Conservation (phyloP, 2,329 filamentous ascomycete genomes). For the Alternaria metachromatica region DNA sequence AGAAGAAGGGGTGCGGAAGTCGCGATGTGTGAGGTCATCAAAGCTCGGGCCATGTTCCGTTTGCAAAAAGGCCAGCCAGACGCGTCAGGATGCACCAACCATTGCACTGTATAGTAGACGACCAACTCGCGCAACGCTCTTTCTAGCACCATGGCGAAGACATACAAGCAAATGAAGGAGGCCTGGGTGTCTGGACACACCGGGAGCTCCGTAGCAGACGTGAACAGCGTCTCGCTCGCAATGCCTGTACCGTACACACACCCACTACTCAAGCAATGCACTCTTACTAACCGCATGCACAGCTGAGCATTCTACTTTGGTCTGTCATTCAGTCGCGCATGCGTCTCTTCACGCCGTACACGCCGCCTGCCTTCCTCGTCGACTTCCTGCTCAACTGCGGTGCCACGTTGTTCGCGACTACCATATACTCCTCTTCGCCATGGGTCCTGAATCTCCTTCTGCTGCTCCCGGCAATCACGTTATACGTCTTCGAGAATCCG, state of each 20-base stretch:
- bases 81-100: conserved; percentile 12
- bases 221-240: conserved; percentile 84
- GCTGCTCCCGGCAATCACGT: conserved; percentile 70
- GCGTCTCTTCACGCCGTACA: conserved; percentile 81
- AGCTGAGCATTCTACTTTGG: conserved; percentile 87
- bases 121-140: conserved; percentile 17
- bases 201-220: conserved; percentile 82
- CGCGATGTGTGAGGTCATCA: conserved; percentile 15
- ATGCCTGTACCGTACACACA: conserved; percentile 70
- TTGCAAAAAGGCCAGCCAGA: conserved; percentile 23
- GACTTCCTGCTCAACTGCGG: conserved; percentile 90
- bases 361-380: conserved; percentile 68
- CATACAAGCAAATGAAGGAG: conserved; percentile 92
- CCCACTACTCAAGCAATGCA: conserved; percentile 17
- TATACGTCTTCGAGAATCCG: conserved; percentile 58
- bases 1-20: neutral
- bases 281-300: conserved; percentile 35
- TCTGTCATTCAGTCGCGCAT: conserved; percentile 84
- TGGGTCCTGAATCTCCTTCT: conserved; percentile 77
- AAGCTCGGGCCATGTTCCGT: conserved; percentile 9
- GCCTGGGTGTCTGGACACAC: conserved; percentile 92
- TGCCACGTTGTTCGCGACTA: conserved; percentile 82
- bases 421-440: conserved; percentile 79
- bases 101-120: conserved; percentile 4
- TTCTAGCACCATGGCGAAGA: conserved; percentile 48